Conservation (phyloP, 108 stramenopile species). For the Fistulifera solaris region DNA sequence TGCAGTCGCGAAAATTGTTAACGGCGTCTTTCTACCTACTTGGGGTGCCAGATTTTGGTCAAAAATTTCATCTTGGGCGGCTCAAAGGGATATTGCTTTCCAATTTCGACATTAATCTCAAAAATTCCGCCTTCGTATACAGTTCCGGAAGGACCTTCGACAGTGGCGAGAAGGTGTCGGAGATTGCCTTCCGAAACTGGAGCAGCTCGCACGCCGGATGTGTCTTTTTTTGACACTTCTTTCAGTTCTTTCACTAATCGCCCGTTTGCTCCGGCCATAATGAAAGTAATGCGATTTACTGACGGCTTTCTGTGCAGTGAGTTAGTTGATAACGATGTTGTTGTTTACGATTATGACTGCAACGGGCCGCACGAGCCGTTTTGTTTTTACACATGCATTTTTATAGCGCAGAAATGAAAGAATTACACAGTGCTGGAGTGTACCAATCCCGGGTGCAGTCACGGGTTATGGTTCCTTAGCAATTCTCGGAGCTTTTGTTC, state of each 20-base stretch:
- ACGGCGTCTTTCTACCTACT: conserved; percentile 11
- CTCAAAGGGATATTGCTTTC: conserved; percentile 83
- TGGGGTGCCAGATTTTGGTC: conserved; percentile 97
- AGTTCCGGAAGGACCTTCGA: conserved; percentile 62
- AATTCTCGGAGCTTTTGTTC: too few relatives aligned
- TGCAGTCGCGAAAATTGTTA: too few relatives aligned
- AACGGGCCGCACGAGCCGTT: too few relatives aligned
- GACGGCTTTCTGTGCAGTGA: too few relatives aligned
- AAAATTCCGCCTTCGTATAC: conserved; percentile 77
- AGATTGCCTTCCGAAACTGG: conserved; percentile 22
- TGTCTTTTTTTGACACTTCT: conserved; percentile 48
- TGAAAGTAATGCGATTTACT: not conserved
- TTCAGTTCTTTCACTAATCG: conserved; percentile 44
- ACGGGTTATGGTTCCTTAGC: too few relatives aligned
- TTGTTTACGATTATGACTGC: too few relatives aligned
- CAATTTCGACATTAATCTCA: conserved; percentile 73
- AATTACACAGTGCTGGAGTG: too few relatives aligned
- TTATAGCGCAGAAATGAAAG: too few relatives aligned
- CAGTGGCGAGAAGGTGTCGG: conserved; percentile 52
- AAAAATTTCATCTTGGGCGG: conserved; percentile 93
- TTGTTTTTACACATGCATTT: too few relatives aligned
- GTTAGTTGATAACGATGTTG: too few relatives aligned
- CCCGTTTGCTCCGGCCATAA: conserved; percentile 23
- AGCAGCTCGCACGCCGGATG: conserved; percentile 52
- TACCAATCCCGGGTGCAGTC: too few relatives aligned